Percentiles rank a stretch among this genome's conserved stretches.
These are phyloP conservation scores for Globisporangium barbulae DNA, from an alignment of 352 stramenopile genomes.

Conservation along the genomic window DNA sequence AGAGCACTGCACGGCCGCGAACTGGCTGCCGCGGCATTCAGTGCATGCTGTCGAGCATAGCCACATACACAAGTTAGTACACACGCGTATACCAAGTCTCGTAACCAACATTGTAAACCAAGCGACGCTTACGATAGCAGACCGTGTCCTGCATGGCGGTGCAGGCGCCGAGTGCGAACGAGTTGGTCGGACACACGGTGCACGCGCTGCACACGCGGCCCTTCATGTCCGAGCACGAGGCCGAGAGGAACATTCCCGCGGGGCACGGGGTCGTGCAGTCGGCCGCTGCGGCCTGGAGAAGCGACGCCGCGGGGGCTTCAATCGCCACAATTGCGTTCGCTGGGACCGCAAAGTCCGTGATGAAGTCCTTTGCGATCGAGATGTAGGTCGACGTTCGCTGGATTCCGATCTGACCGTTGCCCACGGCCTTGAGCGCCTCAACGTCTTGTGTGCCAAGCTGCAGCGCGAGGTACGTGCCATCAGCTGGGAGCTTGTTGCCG, in stretches of 20 bases:
- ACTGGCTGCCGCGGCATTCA: slow-evolving; percentile 58
- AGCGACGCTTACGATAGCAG: slow-evolving; percentile 58
- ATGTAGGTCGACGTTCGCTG: slow-evolving; percentile 47
- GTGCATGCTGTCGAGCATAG: slow-evolving; percentile 44
- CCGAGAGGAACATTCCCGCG: slow-evolving; percentile 33
- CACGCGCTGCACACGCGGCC: slow-evolving; percentile 54
- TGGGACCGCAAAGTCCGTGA: slow-evolving; percentile 41
- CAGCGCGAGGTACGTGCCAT: slow-evolving; percentile 62
- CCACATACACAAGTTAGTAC: not conserved
- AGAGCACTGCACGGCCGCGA: slow-evolving; percentile 37
- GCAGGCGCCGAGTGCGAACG: slow-evolving; percentile 47
- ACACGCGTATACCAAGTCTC: not conserved
- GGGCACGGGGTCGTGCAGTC: slow-evolving; percentile 62
- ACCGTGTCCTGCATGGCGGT: slow-evolving; percentile 49
- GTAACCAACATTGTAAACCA: not conserved
- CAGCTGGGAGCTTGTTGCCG: slow-evolving; percentile 42
- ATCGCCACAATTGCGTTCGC: slow-evolving; percentile 36
- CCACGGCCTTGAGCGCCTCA: slow-evolving; percentile 29
- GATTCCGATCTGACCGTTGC: slow-evolving; percentile 51
- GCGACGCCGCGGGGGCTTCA: slow-evolving; percentile 1
- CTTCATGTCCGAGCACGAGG: slow-evolving; percentile 59
- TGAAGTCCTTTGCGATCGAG: slow-evolving; percentile 30
- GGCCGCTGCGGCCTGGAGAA: slow-evolving; percentile 36
- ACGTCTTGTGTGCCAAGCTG: slow-evolving; percentile 43
- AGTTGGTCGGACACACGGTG: slow-evolving; percentile 55